Percentiles rank a stretch among this genome's conserved stretches.
phyloP scores from a whole-genome alignment of 306 rosid genomes.

The Dryas octopetala region DNA sequence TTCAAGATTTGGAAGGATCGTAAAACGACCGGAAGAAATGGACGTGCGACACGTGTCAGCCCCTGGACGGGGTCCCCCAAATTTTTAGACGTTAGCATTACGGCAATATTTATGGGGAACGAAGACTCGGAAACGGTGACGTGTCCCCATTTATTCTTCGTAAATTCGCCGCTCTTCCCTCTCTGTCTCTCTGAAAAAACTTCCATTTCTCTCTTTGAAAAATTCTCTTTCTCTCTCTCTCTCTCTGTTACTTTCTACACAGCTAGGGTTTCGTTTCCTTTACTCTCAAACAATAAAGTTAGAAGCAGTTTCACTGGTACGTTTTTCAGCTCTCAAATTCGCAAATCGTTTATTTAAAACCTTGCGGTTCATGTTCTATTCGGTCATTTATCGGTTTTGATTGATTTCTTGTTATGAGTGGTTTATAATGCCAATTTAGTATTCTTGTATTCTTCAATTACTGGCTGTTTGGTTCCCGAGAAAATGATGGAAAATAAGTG shows the following conservation, averaged over 20 bases:
- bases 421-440: slow-evolving; percentile 28
- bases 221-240: slow-evolving; percentile 22
- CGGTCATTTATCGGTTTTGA: neutral
- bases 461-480: slow-evolving; percentile 29
- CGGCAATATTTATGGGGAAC: slow-evolving; percentile 37
- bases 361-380: neutral
- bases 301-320: slow-evolving; percentile 45
- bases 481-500: slow-evolving; percentile 38
- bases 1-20: slow-evolving; percentile 43
- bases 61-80: slow-evolving; percentile 5
- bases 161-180: slow-evolving; percentile 44
- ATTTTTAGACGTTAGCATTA: slow-evolving; percentile 41
- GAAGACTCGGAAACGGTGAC: slow-evolving; percentile 47
- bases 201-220: slow-evolving; percentile 9
- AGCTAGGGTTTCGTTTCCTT: slow-evolving; percentile 66
- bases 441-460: neutral
- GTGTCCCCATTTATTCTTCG: slow-evolving; percentile 44
- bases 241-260: slow-evolving; percentile 31
- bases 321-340: slow-evolving; percentile 19
- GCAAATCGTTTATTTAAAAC: slow-evolving; percentile 19
- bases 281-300: slow-evolving; percentile 44
- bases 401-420: slow-evolving; percentile 10
- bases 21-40: slow-evolving; percentile 23
- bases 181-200: slow-evolving; percentile 23
- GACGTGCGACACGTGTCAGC: slow-evolving; percentile 44